Percentiles rank a stretch among this genome's conserved stretches.
These are phyloP conservation scores for Candida insectorum DNA, from an alignment of 805 yeast genomes.

Conservation along the genomic window DNA sequence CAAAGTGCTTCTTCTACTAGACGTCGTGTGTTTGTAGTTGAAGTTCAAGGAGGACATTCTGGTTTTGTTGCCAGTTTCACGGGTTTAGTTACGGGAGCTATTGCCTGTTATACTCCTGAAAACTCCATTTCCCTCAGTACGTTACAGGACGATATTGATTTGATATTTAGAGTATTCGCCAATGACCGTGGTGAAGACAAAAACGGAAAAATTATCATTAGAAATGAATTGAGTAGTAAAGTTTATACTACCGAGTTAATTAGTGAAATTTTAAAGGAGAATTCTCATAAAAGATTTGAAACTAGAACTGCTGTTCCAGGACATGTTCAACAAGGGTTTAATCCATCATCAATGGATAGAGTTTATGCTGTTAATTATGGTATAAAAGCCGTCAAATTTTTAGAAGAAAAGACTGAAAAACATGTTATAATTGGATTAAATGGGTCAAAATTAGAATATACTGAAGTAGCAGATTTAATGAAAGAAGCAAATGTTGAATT, in stretches of 20 bases:
- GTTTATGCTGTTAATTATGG: conserved; percentile 71
- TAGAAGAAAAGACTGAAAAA: conserved; percentile 40
- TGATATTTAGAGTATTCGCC: conserved; percentile 57
- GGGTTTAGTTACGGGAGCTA: conserved; percentile 69
- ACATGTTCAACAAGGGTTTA: conserved; percentile 81
- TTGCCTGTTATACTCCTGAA: conserved; percentile 76
- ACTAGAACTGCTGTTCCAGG: conserved; percentile 82
- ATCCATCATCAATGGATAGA: conserved; percentile 76
- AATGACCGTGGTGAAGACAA: conserved; percentile 61
- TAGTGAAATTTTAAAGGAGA: conserved; percentile 67
- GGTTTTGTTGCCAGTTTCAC: conserved; percentile 73
- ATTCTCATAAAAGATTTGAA: conserved; percentile 64
- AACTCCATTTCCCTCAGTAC: conserved; percentile 58
- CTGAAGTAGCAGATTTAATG: conserved; percentile 56
- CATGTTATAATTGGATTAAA: conserved; percentile 65
- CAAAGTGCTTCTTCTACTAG: conserved; percentile 78
- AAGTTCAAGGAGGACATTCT: conserved; percentile 82
- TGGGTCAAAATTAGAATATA: conserved; percentile 61
- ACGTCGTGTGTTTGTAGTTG: conserved; percentile 76
- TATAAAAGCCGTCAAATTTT: conserved; percentile 63
- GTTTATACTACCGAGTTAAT: conserved; percentile 66
- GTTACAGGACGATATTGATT: conserved; percentile 61
- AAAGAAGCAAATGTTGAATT: conserved; percentile 55
- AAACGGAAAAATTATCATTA: conserved; percentile 66
- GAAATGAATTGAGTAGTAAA: conserved; percentile 64